phyloP scores from a whole-genome alignment of 192 early-diverging fungal genomes.

The Spizellomyces punctatus region DNA sequence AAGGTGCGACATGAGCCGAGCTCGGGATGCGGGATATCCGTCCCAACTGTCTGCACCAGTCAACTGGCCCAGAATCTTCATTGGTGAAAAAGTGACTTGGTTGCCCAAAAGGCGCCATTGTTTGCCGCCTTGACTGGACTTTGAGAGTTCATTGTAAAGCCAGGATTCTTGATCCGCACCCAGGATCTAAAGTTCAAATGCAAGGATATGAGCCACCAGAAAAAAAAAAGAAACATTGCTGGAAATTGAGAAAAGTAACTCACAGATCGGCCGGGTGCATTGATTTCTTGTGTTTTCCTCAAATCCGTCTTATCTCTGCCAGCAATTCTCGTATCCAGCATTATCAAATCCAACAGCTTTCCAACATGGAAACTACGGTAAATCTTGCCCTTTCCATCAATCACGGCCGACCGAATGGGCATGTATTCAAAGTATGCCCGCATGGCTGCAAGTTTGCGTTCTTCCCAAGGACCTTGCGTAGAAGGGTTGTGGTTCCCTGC shows the following conservation, averaged over 20 bases:
- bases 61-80: slow-evolving; percentile 21
- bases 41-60: slow-evolving; percentile 36
- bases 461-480: slow-evolving; percentile 17
- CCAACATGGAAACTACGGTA: slow-evolving; percentile 47
- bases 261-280: background rate
- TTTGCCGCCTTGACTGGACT: slow-evolving; percentile 30
- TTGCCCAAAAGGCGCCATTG: slow-evolving; percentile 45
- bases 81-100: slow-evolving; percentile 44
- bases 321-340: slow-evolving; percentile 49
- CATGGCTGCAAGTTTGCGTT: slow-evolving; percentile 32
- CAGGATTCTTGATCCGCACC: slow-evolving; percentile 42
- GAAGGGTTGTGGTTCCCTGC: slow-evolving; percentile 11
- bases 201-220: too few relatives aligned
- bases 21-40: slow-evolving; percentile 38
- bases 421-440: slow-evolving; percentile 52
- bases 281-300: background rate
- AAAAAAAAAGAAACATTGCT: too few relatives aligned
- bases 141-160: slow-evolving; percentile 29
- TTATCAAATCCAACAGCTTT: slow-evolving; percentile 44
- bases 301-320: slow-evolving; percentile 25
- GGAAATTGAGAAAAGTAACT: too few relatives aligned
- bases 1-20: slow-evolving; percentile 31
- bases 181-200: slow-evolving; percentile 13
- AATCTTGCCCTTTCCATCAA: slow-evolving; percentile 26
- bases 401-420: slow-evolving; percentile 34